A percentile compares a stretch with the other conserved stretches of the same genome.
Evolutionary conservation across 495 filamentous ascomycete species (phyloP).

Genomic region (Hyaloscypha finlandica): DNA sequence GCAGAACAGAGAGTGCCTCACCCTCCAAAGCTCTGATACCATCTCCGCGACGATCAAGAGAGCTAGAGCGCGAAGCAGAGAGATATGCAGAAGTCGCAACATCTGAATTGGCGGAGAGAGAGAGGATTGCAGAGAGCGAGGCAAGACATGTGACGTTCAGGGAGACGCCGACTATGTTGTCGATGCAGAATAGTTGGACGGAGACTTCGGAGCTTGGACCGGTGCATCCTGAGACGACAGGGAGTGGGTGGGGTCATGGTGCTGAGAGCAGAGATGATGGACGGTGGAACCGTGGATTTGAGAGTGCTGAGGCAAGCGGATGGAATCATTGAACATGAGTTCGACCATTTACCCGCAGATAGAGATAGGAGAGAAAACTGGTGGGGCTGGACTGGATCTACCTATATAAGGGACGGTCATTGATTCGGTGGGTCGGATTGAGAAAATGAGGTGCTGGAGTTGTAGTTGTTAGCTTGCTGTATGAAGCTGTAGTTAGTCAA

Average conservation of each 20-base stretch:
- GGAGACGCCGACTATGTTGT: neutral
- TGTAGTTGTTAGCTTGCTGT: neutral
- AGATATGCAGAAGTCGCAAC: neutral
- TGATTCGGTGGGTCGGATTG: neutral
- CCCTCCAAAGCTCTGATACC: neutral
- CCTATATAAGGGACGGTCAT: slow-evolving; percentile 1
- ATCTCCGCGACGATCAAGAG: slow-evolving; percentile 2
- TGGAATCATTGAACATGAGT: neutral
- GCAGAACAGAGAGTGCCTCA: neutral
- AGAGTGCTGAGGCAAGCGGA: neutral
- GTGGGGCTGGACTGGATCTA: neutral
- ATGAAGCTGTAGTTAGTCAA: neutral
- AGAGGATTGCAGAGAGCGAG: neutral
- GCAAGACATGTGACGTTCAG: slow-evolving; percentile 6
- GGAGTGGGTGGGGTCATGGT: no score
- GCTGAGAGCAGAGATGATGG: no score
- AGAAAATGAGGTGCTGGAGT: neutral
- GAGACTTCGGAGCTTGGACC: neutral
- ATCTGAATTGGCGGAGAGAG: slow-evolving; percentile 1
- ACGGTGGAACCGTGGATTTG: no score
- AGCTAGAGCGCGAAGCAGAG: neutral
- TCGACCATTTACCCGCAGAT: neutral
- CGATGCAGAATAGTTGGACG: neutral
- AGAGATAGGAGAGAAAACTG: neutral
- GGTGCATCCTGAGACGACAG: neutral